phyloP scores from a whole-genome alignment of 495 filamentous ascomycete genomes.

The Amphirosellinia nigrospora region DNA sequence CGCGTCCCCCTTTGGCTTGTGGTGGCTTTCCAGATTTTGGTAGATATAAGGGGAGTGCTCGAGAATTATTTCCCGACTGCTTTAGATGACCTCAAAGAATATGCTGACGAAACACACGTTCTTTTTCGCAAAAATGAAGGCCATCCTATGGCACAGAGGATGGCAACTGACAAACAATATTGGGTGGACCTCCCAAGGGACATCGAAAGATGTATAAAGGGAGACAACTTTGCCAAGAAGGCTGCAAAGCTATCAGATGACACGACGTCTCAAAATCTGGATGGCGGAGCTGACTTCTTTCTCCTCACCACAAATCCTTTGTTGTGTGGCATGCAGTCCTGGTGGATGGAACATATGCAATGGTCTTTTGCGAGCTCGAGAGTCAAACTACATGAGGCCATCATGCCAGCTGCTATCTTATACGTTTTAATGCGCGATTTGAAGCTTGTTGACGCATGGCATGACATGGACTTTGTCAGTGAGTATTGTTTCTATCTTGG shows the following conservation, averaged over 20 bases:
- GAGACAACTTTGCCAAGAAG: background rate
- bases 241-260: background rate
- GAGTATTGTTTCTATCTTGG: background rate
- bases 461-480: slow-evolving; percentile 21
- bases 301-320: background rate
- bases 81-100: background rate
- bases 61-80: background rate
- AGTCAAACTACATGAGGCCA: slow-evolving; percentile 1
- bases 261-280: background rate
- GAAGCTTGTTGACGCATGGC: background rate
- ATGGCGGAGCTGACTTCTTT: background rate
- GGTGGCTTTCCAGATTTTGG: slow-evolving; percentile 3
- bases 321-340: slow-evolving; percentile 15
- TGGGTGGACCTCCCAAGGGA: background rate
- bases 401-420: slow-evolving; percentile 15
- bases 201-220: background rate
- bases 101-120: background rate
- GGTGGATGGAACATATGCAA: background rate
- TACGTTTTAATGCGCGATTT: slow-evolving; percentile 7
- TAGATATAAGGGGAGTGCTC: background rate
- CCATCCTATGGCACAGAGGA: no score
- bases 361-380: background rate
- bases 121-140: background rate
- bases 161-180: background rate
- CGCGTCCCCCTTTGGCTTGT: slow-evolving; percentile 10